Evolutionary conservation across 306 rosid species (phyloP), one percentile per base, ranked within the genome.

Genomic region (Citrullus mucosospermus): DNA sequence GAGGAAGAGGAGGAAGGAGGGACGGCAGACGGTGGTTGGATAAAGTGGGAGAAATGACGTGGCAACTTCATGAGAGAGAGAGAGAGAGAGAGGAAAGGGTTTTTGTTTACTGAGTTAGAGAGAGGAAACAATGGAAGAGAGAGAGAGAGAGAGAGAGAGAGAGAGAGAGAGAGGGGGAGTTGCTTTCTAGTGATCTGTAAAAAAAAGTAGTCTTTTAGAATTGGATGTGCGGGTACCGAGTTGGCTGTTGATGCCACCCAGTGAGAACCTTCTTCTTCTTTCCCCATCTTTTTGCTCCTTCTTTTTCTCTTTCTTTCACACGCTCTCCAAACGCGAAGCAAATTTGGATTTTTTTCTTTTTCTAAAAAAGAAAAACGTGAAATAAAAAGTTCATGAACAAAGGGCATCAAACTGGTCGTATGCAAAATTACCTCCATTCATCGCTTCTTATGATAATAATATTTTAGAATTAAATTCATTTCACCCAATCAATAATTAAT

Each of bases 1-100:
- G 16, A 72, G 39, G 86, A 82, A 10, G 80, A 58, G 41, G 46
- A 46, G 4, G 53, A 48, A 54, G 22, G 59, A 50, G 74, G 82
- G 90, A 83, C 90, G 91, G 93, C 96, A 87, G 85, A 84, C 91
- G 93, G 93, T 93, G 85, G 93, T 89, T 89, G 90, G 90, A 89
- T 84, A 86, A 81, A 80, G 85, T 61, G 78, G 65, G 71, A n/a
- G 85, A 80, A 78, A 61, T 83, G 93, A 88, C 88, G 92, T 88
- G 94, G 87, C 84, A 17, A 41, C 72, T 74, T 84, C 84, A 34
- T 56, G 53, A 12, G 28, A 22, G 60, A 34, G 58, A 30, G 20
- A 7, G 17, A 62, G 75, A 25, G 8, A 3, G 28, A 12, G 60
- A 38, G 50, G 17, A 48, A 66, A 4, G 54, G 8, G 16, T 11